A percentile compares a stretch with the other conserved stretches of the same genome.
Evolutionary conservation across 495 filamentous ascomycete genomes (phyloP).

Genomic region (Aspergillus olivimuriae): DNA sequence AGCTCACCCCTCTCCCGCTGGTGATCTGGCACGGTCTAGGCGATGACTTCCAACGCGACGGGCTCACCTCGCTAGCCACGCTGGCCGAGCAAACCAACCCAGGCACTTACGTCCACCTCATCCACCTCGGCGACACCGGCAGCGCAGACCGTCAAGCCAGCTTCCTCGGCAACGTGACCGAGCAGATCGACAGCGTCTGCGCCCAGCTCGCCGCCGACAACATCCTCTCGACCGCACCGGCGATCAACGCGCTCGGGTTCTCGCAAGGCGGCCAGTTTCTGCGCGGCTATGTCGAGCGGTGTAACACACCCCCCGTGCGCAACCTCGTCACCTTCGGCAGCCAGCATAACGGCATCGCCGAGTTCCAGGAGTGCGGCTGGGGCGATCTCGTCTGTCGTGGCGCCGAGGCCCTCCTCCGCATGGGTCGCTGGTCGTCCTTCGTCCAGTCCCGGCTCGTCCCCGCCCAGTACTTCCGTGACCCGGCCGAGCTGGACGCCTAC

Average conservation of each 20-base stretch:
- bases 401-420: slow-evolving; percentile 63
- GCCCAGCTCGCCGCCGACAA: slow-evolving; percentile 67
- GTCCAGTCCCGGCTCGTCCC: slow-evolving; percentile 79
- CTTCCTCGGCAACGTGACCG: slow-evolving; percentile 86
- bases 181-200: slow-evolving; percentile 76
- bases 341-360: slow-evolving; percentile 87
- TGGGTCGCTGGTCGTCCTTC: slow-evolving; percentile 67
- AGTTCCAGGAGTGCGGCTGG: slow-evolving; percentile 62
- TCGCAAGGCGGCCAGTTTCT: slow-evolving; percentile 96
- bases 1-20: slow-evolving; percentile 60
- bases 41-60: slow-evolving; percentile 65
- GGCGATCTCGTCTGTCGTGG: slow-evolving; percentile 75
- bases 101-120: slow-evolving; percentile 75
- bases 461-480: slow-evolving; percentile 90
- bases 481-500: slow-evolving; percentile 63
- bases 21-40: slow-evolving; percentile 91
- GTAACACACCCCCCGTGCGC: slow-evolving; percentile 72
- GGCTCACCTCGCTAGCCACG: slow-evolving; percentile 57
- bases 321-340: slow-evolving; percentile 87
- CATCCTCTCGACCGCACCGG: slow-evolving; percentile 71
- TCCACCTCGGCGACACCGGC: slow-evolving; percentile 64
- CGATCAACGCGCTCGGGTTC: slow-evolving; percentile 88
- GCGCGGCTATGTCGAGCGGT: slow-evolving; percentile 85
- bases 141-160: slow-evolving; percentile 67
- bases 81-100: slow-evolving; percentile 69